Evolutionary conservation across 176 grass and related monocot genomes (phyloP), one percentile per base, ranked within the genome.

Genomic region (Hordeum marinum): DNA sequence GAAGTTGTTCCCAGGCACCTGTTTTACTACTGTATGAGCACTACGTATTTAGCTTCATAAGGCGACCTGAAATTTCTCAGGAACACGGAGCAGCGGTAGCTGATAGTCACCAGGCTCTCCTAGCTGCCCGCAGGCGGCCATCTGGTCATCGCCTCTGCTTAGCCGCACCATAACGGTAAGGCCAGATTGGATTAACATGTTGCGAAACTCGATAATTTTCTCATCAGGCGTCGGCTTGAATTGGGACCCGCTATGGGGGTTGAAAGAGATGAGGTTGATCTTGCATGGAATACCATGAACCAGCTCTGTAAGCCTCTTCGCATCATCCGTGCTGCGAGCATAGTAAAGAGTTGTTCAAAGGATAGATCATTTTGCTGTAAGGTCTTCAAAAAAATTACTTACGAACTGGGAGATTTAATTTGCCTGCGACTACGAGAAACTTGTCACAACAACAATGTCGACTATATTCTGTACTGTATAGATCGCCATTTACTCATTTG

Each of bases 191-290:
- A 84, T 83, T 54, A 99, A 88, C 89, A 92, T 63, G 72, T 96
- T 94, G n/a, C 91, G 91, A 75, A 99, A 99, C 88, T 96, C 84
- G 1, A 96, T 88, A 82, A 99, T 99, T 58, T 89, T 92, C 23
- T 96, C 91, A 21, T 92, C 88, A 0, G 93, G 77, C 2, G 91
- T 99, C 15, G 93, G 90, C 82, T 94, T 99, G 91, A 99, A 94
- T 60, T 86, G 90, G 63, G 93, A 94, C 37, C 93, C 96, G 39
- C 78, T 46, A 68, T 99, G 96, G 66, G 93, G 91, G 52, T 96
- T 99, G 86, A 94, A 99, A 48, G 96, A 94, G 50, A 96, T 94
- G 61, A 99, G 90, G 75, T 94, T 99, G 74, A 99, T 92, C 89
- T 96, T 94, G 88, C 94, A 96, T 83, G 96, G 91, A 72, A 99